Evolutionary conservation across 352 stramenopile genomes (phyloP).

Genomic region (Globisporangium megalacanthum): DNA sequence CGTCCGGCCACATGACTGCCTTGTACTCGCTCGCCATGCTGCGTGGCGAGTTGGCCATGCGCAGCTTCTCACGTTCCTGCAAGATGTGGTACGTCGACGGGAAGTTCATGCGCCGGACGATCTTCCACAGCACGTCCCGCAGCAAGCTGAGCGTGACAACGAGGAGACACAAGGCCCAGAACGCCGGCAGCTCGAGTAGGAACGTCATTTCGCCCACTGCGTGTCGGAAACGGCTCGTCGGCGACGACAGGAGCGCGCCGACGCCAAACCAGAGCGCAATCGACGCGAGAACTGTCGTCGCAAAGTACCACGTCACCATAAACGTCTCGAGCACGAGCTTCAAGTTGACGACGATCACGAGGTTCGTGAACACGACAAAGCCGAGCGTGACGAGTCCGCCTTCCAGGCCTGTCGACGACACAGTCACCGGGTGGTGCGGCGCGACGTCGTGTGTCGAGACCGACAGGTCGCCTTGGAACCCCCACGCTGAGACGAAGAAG

Average conservation of each 20-base stretch:
- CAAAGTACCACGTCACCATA: conserved; percentile 66
- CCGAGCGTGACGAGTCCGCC: conserved; percentile 59
- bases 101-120: conserved; percentile 52
- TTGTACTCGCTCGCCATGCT: conserved; percentile 38
- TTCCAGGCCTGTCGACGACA: conserved; percentile 35
- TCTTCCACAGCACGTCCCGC: conserved; percentile 70
- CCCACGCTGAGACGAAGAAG: conserved; percentile 75
- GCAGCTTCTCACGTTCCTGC: conserved; percentile 66
- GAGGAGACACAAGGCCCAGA: conserved; percentile 55
- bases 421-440: conserved; percentile 23
- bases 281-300: conserved; percentile 45
- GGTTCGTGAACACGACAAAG: conserved; percentile 77
- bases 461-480: conserved; percentile 33
- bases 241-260: conserved; percentile 48
- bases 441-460: conserved; percentile 16
- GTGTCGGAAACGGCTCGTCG: conserved; percentile 46
- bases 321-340: conserved; percentile 75
- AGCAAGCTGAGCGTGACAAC: conserved; percentile 58
- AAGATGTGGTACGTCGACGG: conserved; percentile 77
- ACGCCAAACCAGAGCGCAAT: conserved; percentile 65
- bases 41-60: conserved; percentile 49
- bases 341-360: conserved; percentile 73
- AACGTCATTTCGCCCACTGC: conserved; percentile 67
- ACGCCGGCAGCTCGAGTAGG: conserved; percentile 45
- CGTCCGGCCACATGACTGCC: conserved; percentile 29